Evolutionary conservation across 106 monocot genomes (phyloP), one percentile per base, ranked within the genome.

Genomic region (Allium cepa): DNA sequence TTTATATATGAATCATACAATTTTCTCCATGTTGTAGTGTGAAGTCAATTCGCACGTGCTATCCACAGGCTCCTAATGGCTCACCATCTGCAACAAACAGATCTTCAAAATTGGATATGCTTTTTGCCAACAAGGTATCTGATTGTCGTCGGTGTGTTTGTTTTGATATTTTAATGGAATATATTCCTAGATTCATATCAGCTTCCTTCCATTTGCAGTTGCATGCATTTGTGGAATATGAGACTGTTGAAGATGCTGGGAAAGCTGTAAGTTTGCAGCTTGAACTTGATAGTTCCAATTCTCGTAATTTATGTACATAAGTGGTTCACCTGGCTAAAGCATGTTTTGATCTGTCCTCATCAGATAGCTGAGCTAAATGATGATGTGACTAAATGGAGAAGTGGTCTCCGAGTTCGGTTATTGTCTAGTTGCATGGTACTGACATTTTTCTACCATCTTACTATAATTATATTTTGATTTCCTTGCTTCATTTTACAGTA

Each of bases 211-310:
- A 49, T 67, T 62, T 70, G 66, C 66, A 99, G 99, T 74, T 99
- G 80, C 99, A 99, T 81, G 99, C 99, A 61, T 99, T 99, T 85
- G 99, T 99, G 74, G 99, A 99, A 79, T 99, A 90, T 60, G 93
- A 77, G 68, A 93, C 83, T 27, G 46, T 79, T 22, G 92, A 93
- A 55, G 86, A 90, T 79, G 99, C 99, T 68, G 84, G 90, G 48
- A 87, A 71, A 85, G 99, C 99, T 51, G 99, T 99, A 81, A 81
- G 99, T 73, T 67, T 67, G 8, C 11, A 64, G 3, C 45, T 58
- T 55, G 57, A 55, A 12, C 49, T 52, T 72, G 8, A 18, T 22
- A 9, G 27, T 51, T 61, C 59, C 67, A 18, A 28, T 57, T 18
- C 50, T 8, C 47, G 17, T 50, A 15, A 71, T 17, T 17, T 65